Evolutionary conservation across 257 asterid genomes (phyloP).

Genomic region (Ligustrum vulgare): DNA sequence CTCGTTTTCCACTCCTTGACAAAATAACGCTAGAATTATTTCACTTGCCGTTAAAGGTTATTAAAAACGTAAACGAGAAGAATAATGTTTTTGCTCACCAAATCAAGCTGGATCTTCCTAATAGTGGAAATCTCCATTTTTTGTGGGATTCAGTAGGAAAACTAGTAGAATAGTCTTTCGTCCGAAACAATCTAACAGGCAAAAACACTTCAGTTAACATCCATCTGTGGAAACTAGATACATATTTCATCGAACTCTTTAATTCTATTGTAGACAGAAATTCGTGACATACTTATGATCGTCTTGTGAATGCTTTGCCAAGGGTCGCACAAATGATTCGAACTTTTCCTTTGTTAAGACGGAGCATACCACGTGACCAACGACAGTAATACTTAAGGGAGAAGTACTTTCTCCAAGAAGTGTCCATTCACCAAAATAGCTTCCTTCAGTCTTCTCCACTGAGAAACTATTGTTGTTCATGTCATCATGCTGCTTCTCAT

Average conservation of each 20-base stretch:
- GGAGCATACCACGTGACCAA: conserved; percentile 76
- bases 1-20: conserved; percentile 73
- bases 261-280: not conserved
- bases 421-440: conserved; percentile 95
- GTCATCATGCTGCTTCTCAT: conserved; percentile 44
- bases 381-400: conserved; percentile 56
- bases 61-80: conserved; percentile 11
- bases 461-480: conserved; percentile 38
- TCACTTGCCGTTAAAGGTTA: conserved; percentile 16
- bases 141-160: conserved; percentile 44
- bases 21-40: conserved; percentile 17
- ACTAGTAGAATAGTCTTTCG: conserved; percentile 46
- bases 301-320: conserved; percentile 63
- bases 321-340: conserved; percentile 77
- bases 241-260: no score
- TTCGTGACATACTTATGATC: conserved; percentile 53
- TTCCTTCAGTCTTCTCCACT: conserved; percentile 76
- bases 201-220: conserved; percentile 22
- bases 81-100: conserved; percentile 50
- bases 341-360: conserved; percentile 84
- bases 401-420: conserved; percentile 67
- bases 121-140: conserved; percentile 43
- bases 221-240: no score
- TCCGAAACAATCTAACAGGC: conserved; percentile 39
- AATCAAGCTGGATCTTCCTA: conserved; percentile 66